A percentile compares a stretch with the other conserved stretches of the same genome.
These are phyloP conservation scores for Calonectria pseudoreteaudii DNA, from an alignment of 2,329 filamentous ascomycete genomes.

Conservation along the genomic window DNA sequence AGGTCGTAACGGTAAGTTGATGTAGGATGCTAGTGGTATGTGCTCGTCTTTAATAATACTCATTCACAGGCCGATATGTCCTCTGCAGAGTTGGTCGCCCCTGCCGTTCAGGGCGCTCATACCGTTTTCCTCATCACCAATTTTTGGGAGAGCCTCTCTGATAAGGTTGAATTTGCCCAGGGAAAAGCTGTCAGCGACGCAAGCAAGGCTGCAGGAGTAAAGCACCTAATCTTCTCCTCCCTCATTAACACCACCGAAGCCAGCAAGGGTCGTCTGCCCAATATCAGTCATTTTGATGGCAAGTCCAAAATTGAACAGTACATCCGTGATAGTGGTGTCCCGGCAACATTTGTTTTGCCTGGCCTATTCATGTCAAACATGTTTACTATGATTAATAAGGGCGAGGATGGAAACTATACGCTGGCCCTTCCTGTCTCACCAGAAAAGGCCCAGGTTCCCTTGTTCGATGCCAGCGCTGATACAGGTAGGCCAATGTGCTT, in stretches of 20 bases:
- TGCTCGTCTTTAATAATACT: neutral
- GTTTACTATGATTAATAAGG: constrained; percentile 41
- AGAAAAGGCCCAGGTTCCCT: constrained; percentile 49
- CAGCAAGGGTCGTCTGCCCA: constrained; percentile 49
- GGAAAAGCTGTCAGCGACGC: constrained; percentile 60
- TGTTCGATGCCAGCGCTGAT: constrained; percentile 52
- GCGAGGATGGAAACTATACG: constrained; percentile 43
- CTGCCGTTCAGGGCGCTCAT: constrained; percentile 54
- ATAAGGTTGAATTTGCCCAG: constrained; percentile 53
- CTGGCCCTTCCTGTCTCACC: constrained; percentile 44
- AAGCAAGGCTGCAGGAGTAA: constrained; percentile 54
- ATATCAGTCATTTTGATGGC: constrained; percentile 64
- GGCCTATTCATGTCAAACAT: constrained; percentile 68
- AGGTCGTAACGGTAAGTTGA: constrained; percentile 52
- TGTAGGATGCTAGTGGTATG: neutral
- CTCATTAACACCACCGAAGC: constrained; percentile 53
- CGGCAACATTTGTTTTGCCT: constrained; percentile 62
- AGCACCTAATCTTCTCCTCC: constrained; percentile 60
- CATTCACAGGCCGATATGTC: constrained; percentile 55
- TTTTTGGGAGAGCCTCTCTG: constrained; percentile 48
- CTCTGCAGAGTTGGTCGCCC: constrained; percentile 47
- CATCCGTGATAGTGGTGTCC: constrained; percentile 61
- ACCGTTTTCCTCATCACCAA: constrained; percentile 57
- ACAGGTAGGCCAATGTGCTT: constrained; percentile 49
- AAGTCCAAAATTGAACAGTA: constrained; percentile 68